Evolutionary conservation across 176 grass and related monocot genomes (phyloP).

Genomic region (Triticum dicoccoides): DNA sequence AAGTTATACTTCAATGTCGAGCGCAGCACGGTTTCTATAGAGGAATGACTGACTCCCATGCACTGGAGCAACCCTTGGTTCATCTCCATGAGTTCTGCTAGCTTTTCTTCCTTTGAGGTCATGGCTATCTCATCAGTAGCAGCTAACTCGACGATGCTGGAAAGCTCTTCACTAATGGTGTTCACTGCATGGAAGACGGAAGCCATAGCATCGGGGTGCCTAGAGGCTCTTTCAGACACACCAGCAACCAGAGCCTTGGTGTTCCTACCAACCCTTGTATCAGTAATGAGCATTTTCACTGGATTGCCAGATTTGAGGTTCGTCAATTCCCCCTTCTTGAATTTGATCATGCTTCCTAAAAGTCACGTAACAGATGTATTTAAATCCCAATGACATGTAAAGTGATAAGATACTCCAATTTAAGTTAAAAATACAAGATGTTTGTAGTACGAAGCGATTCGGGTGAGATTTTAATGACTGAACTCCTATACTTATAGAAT

Average conservation of each 20-base stretch:
- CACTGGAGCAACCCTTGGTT: conserved; percentile 96
- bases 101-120: conserved; percentile 73
- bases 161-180: conserved; percentile 73
- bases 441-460: background rate
- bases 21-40: conserved; percentile 73
- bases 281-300: conserved; percentile 85
- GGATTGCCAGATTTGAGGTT: conserved; percentile 54
- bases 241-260: conserved; percentile 79
- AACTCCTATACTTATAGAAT: background rate
- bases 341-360: conserved; percentile 86
- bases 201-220: conserved; percentile 70
- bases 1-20: conserved; percentile 66
- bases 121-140: conserved; percentile 52
- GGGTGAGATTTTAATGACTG: background rate
- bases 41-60: conserved; percentile 80
- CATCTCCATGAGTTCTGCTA: conserved; percentile 92
- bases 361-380: conserved; percentile 17
- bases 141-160: conserved; percentile 54
- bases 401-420: no score
- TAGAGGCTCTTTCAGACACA: conserved; percentile 70
- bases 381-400: background rate
- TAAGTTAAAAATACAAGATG: background rate
- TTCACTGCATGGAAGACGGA: conserved; percentile 72
- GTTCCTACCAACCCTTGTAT: conserved; percentile 90
- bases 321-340: conserved; percentile 64